phyloP scores from a whole-genome alignment of 2,329 filamentous ascomycete genomes.

The Fusarium coffeatum region DNA sequence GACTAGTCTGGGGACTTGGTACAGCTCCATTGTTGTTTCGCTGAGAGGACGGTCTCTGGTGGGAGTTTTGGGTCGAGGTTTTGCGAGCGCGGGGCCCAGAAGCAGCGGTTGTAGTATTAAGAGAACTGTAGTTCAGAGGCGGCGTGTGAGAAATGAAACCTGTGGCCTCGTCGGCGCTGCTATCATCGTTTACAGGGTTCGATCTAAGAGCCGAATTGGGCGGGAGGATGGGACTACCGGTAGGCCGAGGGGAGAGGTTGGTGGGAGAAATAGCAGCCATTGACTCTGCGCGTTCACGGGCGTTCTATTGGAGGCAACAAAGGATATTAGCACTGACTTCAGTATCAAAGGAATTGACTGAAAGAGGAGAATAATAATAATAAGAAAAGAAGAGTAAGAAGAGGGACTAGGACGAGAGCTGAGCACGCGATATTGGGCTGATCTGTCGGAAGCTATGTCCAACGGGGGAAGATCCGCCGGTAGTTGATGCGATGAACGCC shows the following conservation, averaged over 20 bases:
- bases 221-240: conserved; percentile 36
- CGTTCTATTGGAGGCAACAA: conserved; percentile 49
- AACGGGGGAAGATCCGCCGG: conserved; percentile 23
- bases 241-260: conserved; percentile 19
- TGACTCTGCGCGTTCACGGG: conserved; percentile 56
- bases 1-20: conserved; percentile 21
- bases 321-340: conserved; percentile 18
- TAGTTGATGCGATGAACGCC: conserved; percentile 22
- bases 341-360: neutral
- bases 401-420: neutral
- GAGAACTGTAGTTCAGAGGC: conserved; percentile 55
- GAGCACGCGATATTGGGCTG: conserved; percentile 36
- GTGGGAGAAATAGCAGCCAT: conserved; percentile 49
- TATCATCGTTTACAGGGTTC: conserved; percentile 40
- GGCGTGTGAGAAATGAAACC: conserved; percentile 53
- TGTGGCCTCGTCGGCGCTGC: conserved; percentile 56
- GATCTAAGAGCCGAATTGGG: conserved; percentile 31
- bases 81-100: conserved; percentile 31
- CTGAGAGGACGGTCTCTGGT: conserved; percentile 18
- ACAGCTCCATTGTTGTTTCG: conserved; percentile 19
- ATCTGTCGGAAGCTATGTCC: conserved; percentile 36
- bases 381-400: neutral
- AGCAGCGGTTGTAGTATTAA: conserved; percentile 44
- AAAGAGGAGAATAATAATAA: neutral
- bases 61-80: conserved; percentile 15